Percentiles rank a stretch among this genome's conserved stretches.
phyloP scores from a whole-genome alignment of 352 stramenopile genomes.

The Elongisporangium prolatum region DNA sequence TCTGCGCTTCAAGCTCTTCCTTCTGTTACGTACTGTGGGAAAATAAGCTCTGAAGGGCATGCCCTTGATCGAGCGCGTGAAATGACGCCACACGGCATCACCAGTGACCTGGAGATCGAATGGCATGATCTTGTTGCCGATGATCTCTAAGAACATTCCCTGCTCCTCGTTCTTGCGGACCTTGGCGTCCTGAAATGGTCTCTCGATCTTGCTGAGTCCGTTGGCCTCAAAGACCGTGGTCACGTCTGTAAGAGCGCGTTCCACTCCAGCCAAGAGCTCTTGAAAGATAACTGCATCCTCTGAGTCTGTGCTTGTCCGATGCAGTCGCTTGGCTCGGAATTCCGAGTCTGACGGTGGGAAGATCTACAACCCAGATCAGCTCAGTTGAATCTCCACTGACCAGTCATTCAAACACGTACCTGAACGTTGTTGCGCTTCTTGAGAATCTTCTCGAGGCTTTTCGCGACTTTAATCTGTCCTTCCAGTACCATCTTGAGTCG shows the following conservation, averaged over 20 bases:
- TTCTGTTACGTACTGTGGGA: neutral
- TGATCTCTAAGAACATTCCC: slow-evolving; percentile 5
- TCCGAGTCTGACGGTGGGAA: neutral
- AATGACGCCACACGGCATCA: slow-evolving; percentile 5
- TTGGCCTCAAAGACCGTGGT: slow-evolving; percentile 6
- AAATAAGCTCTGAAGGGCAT: neutral
- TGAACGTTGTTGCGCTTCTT: slow-evolving; percentile 16
- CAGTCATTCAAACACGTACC: too few relatives aligned
- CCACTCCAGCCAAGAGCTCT: slow-evolving; percentile 11
- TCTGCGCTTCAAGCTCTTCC: neutral
- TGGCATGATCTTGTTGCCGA: slow-evolving; percentile 7
- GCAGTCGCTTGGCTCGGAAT: neutral
- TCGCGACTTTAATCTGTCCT: slow-evolving; percentile 38
- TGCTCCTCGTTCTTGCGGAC: slow-evolving; percentile 8
- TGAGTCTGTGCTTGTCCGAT: neutral
- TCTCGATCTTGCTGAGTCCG: slow-evolving; percentile 4
- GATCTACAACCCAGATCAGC: neutral
- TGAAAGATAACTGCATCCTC: slow-evolving; percentile 8
- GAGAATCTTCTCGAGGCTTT: slow-evolving; percentile 41
- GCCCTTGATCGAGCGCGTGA: slow-evolving; percentile 5
- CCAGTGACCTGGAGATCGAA: slow-evolving; percentile 4
- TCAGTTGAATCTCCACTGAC: neutral
- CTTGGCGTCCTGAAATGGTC: slow-evolving; percentile 1
- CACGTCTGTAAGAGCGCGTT: slow-evolving; percentile 15
- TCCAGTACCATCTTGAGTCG: slow-evolving; percentile 24